phyloP scores from a whole-genome alignment of 352 stramenopile species.

The Phytophthora macrochlamydospora region DNA sequence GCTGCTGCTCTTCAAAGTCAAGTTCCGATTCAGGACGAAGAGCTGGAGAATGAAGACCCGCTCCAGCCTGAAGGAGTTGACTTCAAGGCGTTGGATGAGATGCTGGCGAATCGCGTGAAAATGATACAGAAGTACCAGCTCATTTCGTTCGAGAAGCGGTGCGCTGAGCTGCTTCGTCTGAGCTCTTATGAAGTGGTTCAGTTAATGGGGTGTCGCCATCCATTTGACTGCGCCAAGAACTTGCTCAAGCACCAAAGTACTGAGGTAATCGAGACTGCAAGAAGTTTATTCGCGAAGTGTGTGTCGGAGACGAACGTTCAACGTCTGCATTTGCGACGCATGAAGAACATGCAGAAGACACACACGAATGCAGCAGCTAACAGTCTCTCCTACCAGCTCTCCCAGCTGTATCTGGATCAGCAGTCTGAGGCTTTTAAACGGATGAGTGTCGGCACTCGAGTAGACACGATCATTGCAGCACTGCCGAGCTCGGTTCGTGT shows the following conservation, averaged over 20 bases:
- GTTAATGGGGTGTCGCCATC: slow-evolving; percentile 48
- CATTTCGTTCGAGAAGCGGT: slow-evolving; percentile 55
- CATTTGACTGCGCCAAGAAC: slow-evolving; percentile 53
- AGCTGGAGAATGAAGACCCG: slow-evolving; percentile 18
- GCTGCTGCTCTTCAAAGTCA: slow-evolving; percentile 15
- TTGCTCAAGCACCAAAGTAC: slow-evolving; percentile 73
- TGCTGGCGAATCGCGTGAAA: slow-evolving; percentile 22
- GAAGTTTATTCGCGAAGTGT: slow-evolving; percentile 40
- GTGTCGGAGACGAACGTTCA: slow-evolving; percentile 43
- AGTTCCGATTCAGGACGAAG: slow-evolving; percentile 7
- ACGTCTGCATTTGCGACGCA: slow-evolving; percentile 54
- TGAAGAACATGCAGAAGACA: slow-evolving; percentile 34
- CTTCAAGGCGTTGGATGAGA: slow-evolving; percentile 27
- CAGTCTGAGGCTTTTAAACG: slow-evolving; percentile 70
- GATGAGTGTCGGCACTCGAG: slow-evolving; percentile 44
- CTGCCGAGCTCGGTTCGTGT: slow-evolving; percentile 49
- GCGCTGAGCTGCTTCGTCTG: slow-evolving; percentile 35
- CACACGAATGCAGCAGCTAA: slow-evolving; percentile 51
- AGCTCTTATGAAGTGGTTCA: slow-evolving; percentile 69
- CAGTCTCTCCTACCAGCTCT: slow-evolving; percentile 72
- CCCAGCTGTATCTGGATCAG: slow-evolving; percentile 64
- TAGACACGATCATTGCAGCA: slow-evolving; percentile 47
- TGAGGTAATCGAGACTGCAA: slow-evolving; percentile 42
- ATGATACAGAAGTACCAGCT: slow-evolving; percentile 44
- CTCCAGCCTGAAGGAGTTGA: slow-evolving; percentile 17